phyloP scores from a whole-genome alignment of 179 eudicot genomes.

The Camellia oleifera region DNA sequence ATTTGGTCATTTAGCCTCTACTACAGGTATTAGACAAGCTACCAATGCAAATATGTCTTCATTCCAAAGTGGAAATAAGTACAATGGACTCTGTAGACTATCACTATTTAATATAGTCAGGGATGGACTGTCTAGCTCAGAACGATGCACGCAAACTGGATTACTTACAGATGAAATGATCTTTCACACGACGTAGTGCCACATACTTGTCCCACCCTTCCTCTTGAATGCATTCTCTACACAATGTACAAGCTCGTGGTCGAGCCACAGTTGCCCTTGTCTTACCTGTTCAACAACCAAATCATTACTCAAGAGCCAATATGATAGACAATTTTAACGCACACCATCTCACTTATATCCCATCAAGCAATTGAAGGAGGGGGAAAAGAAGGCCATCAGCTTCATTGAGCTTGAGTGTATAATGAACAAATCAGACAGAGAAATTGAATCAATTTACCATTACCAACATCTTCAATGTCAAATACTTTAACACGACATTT shows the following conservation, averaged over 20 bases:
- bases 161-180: slow-evolving; percentile 92
- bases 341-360: background rate
- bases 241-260: slow-evolving; percentile 83
- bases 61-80: background rate
- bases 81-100: background rate
- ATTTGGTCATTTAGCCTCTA: background rate
- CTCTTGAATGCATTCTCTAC: slow-evolving; percentile 83
- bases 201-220: slow-evolving; percentile 73
- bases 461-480: slow-evolving; percentile 86
- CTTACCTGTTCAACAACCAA: slow-evolving; percentile 38
- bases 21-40: slow-evolving; percentile 1
- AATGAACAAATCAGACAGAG: background rate
- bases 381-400: background rate
- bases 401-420: background rate
- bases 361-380: background rate
- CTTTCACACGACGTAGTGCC: slow-evolving; percentile 70
- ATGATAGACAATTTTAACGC: background rate
- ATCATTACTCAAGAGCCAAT: slow-evolving; percentile 1
- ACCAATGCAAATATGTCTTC: background rate
- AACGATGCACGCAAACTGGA: slow-evolving; percentile 3
- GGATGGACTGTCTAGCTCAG: background rate
- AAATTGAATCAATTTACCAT: slow-evolving; percentile 38
- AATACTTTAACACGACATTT: slow-evolving; percentile 80
- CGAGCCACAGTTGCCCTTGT: slow-evolving; percentile 64
- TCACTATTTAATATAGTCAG: background rate